Conservation (phyloP, 257 asterid species). For the Scutellaria galericulata region DNA sequence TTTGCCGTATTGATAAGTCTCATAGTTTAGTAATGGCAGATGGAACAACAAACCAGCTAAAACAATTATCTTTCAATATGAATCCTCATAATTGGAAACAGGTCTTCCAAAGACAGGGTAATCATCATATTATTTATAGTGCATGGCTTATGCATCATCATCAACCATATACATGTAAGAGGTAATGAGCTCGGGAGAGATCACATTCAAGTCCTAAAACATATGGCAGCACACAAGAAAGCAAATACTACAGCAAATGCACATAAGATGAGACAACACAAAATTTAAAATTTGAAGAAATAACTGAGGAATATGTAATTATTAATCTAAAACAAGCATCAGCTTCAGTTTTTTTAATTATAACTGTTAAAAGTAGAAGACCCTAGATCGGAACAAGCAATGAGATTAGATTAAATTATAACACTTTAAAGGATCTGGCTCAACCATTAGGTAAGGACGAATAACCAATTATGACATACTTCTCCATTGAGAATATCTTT, state of each 20-base stretch:
- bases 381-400: slow-evolving; percentile 29
- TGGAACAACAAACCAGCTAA: slow-evolving; percentile 1
- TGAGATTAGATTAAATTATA: neutral
- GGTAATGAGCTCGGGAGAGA: neutral
- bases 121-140: neutral
- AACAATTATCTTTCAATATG: slow-evolving; percentile 2
- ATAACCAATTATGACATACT: slow-evolving; percentile 45
- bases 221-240: neutral
- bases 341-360: slow-evolving; percentile 12
- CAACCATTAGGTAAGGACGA: slow-evolving; percentile 36
- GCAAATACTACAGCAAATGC: neutral
- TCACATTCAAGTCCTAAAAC: neutral
- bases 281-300: neutral
- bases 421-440: slow-evolving; percentile 34
- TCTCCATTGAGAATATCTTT: slow-evolving; percentile 40
- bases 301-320: neutral
- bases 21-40: slow-evolving; percentile 5
- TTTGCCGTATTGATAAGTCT: slow-evolving; percentile 10
- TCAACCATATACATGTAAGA: neutral
- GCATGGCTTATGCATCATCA: neutral
- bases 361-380: neutral
- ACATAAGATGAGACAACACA: slow-evolving; percentile 4
- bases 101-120: slow-evolving; percentile 1
- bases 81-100: neutral
- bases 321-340: slow-evolving; percentile 11